Evolutionary conservation across 1,284 basidiomycete species (phyloP), one percentile per base, ranked within the genome.

Genomic region (Trichosporon sp.): DNA sequence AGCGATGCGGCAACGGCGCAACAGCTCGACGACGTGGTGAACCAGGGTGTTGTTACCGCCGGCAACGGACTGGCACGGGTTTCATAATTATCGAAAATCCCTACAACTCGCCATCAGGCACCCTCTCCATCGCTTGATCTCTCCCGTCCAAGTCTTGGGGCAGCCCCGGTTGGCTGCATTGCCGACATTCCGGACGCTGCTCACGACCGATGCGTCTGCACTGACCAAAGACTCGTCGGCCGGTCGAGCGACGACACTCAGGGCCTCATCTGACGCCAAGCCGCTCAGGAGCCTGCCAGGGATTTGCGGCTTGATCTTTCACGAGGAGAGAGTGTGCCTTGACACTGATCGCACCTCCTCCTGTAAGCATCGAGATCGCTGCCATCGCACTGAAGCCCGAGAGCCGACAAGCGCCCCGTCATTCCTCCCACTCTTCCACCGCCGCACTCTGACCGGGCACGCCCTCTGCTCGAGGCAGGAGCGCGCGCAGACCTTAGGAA

Each of bases 31-130:
- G 25, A 14, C 14, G 46, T 29, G 49, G 27, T 31, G 29, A 27
- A 10, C 13, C 27, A 7, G 25, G 49, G 27, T 31, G 49, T 31
- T 54, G 49, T 54, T 54, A 54, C 49, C 49, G 49, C 49, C 49
- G 49, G 49, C 49, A 54, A 54, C 49, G 49, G 49, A 54, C 46
- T 54, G 49, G 49, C 49, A 54, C 49, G 49, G 49, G 49, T 29
- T 29, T 54, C 49, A 54, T 54, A 54, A 54, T 54, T 54, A 23
- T 54, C 49, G 49, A 29, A 54, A 21, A 44, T 21, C 40, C 40
- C 23, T 44, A 21, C 40, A n/a, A 44, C 40, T 44, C 40, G 49
- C 25, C 21, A 16, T 54, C 49, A 54, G 49, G 49, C 49, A 54
- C 49, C n/a, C 16, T 13, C 16, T 54, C 31, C 31, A 14, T n/a